phyloP scores from a whole-genome alignment of 176 grass and related monocot species.

The Bothriochloa decipiens region DNA sequence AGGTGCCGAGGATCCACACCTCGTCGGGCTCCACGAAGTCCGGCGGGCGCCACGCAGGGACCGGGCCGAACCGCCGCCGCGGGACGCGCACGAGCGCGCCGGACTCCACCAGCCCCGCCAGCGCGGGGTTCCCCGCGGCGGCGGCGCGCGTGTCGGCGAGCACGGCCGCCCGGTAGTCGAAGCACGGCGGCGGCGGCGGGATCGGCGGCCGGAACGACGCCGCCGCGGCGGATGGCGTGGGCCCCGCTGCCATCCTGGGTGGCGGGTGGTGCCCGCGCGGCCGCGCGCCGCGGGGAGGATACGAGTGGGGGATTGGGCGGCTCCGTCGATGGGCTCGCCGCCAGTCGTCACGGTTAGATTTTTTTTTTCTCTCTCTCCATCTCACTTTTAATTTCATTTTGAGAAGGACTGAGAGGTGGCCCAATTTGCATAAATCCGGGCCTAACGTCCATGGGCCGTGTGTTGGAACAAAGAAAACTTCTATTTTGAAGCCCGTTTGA shows the following conservation, averaged over 20 bases:
- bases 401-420: too few relatives aligned
- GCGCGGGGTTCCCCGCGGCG: slow-evolving; percentile 50
- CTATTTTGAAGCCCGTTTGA: too few relatives aligned
- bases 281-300: slow-evolving; percentile 25
- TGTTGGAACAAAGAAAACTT: too few relatives aligned
- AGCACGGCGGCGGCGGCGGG: slow-evolving; percentile 73
- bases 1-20: slow-evolving; percentile 86
- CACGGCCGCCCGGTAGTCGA: slow-evolving; percentile 73
- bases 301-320: slow-evolving; percentile 14
- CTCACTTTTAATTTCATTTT: too few relatives aligned
- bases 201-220: slow-evolving; percentile 65
- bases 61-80: slow-evolving; percentile 75
- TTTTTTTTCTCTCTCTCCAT: not conserved
- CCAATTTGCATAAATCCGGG: not conserved
- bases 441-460: not conserved
- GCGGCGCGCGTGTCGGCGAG: slow-evolving; percentile 65
- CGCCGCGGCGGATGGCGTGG: slow-evolving; percentile 27
- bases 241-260: slow-evolving; percentile 32
- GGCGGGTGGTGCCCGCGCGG: slow-evolving; percentile 31
- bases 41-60: slow-evolving; percentile 74
- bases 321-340: not conserved
- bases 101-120: slow-evolving; percentile 72
- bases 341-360: too few relatives aligned
- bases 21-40: slow-evolving; percentile 84
- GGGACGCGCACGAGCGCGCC: slow-evolving; percentile 78